A percentile compares a stretch with the other conserved stretches of the same genome.
Conservation (phyloP, 2,329 filamentous ascomycete genomes). For the Pyricularia grisea region DNA sequence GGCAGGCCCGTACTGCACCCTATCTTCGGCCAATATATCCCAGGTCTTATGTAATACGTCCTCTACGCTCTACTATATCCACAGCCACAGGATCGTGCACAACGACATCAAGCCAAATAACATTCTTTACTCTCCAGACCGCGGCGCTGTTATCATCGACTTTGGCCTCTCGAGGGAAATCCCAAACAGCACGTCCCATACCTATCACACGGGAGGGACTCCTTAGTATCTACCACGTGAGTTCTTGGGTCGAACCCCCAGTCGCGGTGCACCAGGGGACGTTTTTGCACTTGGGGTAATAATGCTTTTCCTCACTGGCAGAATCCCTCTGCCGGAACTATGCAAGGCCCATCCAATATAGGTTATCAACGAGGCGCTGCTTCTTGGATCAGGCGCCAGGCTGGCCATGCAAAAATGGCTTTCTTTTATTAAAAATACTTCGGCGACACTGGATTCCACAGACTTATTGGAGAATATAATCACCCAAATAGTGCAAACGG, state of each 20-base stretch:
- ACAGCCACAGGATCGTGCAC: neutral
- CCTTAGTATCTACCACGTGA: neutral
- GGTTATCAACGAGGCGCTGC: neutral
- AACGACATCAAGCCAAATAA: slow-evolving; percentile 4
- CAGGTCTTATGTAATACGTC: neutral
- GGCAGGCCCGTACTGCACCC: neutral
- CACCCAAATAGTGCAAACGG: neutral
- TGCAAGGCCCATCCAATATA: neutral
- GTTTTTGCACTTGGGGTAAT: neutral
- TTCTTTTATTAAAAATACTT: neutral
- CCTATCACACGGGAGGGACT: neutral
- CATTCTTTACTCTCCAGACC: neutral
- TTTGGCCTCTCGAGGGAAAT: neutral
- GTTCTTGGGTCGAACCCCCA: neutral
- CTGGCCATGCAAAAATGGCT: neutral
- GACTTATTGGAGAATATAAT: neutral
- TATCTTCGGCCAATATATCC: neutral
- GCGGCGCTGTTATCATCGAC: slow-evolving; percentile 3
- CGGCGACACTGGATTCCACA: neutral
- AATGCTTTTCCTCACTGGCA: neutral
- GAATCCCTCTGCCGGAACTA: neutral
- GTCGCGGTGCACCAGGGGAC: neutral
- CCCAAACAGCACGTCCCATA: neutral
- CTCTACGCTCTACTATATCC: neutral
- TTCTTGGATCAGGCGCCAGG: neutral